Evolutionary conservation across 495 filamentous ascomycete genomes (phyloP).

Genomic region (Penicillium turbatum): DNA sequence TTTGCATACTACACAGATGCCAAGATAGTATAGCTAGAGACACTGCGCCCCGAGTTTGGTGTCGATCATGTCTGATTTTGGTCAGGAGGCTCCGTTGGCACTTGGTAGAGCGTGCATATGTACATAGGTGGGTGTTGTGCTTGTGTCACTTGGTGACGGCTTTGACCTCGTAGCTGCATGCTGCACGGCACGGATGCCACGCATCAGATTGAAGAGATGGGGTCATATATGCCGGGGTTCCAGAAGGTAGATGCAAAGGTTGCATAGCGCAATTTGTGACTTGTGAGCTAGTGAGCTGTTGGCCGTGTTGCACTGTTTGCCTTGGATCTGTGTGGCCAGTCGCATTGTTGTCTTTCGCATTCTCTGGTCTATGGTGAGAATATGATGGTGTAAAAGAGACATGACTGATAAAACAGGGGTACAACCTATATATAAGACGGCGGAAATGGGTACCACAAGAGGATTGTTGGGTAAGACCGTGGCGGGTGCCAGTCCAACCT

Average conservation of each 20-base stretch:
- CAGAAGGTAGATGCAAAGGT: neutral
- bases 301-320: too few species aligned
- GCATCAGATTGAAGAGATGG: neutral
- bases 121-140: neutral
- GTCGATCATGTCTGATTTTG: neutral
- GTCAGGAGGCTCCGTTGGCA: neutral
- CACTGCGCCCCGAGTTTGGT: neutral
- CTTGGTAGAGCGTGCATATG: neutral
- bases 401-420: too few species aligned
- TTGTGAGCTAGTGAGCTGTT: neutral
- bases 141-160: neutral
- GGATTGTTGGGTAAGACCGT: too few species aligned
- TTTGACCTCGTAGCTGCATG: conserved; percentile 9
- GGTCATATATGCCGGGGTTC: neutral
- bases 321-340: too few species aligned
- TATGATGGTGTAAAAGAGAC: too few species aligned
- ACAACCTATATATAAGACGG: too few species aligned
- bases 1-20: neutral
- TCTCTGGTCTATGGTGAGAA: too few species aligned
- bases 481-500: too few species aligned
- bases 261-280: neutral
- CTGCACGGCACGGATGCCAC: conserved; percentile 15
- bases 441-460: too few species aligned
- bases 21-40: neutral
- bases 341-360: too few species aligned